A percentile compares a stretch with the other conserved stretches of the same genome.
These are phyloP conservation scores for Botrytis hyacinthi DNA, from an alignment of 2,329 filamentous ascomycete species.

Conservation along the genomic window DNA sequence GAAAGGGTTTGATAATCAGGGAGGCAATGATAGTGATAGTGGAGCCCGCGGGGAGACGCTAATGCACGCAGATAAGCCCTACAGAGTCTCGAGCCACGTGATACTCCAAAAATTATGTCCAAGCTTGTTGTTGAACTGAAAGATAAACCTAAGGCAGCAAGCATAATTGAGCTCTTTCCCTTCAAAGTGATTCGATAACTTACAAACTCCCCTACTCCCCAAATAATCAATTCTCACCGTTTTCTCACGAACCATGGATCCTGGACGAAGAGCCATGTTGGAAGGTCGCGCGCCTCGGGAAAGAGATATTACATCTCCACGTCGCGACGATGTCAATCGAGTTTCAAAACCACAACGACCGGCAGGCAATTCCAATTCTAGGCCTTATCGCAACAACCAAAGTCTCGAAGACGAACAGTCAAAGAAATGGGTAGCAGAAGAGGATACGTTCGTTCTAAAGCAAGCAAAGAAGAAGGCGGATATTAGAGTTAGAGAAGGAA, in stretches of 20 bases:
- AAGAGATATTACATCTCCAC: slow-evolving; percentile 54
- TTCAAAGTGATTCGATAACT: background rate
- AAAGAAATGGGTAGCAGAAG: slow-evolving; percentile 83
- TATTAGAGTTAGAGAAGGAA: slow-evolving; percentile 85
- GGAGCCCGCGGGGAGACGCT: background rate
- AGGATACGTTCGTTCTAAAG: slow-evolving; percentile 93
- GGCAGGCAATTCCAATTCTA: slow-evolving; percentile 33
- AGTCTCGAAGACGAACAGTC: slow-evolving; percentile 66
- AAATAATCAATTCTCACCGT: background rate
- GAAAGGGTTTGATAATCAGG: background rate
- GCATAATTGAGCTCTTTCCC: background rate
- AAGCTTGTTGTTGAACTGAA: background rate
- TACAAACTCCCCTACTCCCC: background rate
- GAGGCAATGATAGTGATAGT: background rate
- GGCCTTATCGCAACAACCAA: slow-evolving; percentile 34
- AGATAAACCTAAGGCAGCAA: background rate
- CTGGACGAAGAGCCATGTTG: slow-evolving; percentile 37
- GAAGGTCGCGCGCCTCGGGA: slow-evolving; percentile 40
- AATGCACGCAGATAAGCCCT: slow-evolving; percentile 5
- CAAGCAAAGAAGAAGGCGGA: slow-evolving; percentile 98
- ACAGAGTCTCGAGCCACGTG: background rate
- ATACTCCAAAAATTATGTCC: background rate
- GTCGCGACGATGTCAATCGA: slow-evolving; percentile 54
- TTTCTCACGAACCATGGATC: slow-evolving; percentile 32
- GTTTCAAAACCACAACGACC: slow-evolving; percentile 50